Conservation (phyloP, 2,329 filamentous ascomycete genomes). For the Colletotrichum kahawae region DNA sequence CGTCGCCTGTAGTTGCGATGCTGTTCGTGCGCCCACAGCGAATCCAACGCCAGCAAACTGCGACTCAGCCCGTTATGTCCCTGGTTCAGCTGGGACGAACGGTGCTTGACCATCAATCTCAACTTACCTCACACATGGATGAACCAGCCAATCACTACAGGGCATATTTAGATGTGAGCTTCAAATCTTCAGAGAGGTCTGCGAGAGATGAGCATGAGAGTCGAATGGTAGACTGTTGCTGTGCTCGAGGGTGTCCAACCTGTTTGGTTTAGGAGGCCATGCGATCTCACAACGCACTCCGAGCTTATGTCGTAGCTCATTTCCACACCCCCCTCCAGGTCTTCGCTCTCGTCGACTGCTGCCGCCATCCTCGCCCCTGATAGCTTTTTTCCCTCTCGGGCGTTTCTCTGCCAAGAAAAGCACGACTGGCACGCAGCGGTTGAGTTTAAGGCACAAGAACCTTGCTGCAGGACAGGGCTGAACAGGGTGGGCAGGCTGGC, state of each 20-base stretch:
- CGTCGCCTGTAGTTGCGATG: not conserved
- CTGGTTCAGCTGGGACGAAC: not conserved
- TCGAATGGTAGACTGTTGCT: not conserved
- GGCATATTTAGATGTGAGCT: no score
- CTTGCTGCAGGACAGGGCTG: no score
- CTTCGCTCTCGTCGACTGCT: not conserved
- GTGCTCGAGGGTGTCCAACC: not conserved
- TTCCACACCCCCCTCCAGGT: not conserved
- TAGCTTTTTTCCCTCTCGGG: no score
- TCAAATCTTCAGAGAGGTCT: no score
- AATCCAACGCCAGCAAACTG: not conserved
- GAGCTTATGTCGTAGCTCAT: not conserved
- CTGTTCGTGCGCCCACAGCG: slow-evolving; percentile 1
- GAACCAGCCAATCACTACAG: no score
- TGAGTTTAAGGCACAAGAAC: no score
- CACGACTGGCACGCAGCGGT: no score
- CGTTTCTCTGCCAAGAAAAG: not conserved
- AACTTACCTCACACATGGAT: no score
- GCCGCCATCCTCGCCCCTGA: not conserved
- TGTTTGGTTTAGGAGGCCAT: not conserved
- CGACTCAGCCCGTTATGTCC: not conserved
- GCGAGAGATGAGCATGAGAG: no score
- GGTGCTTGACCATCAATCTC: no score
- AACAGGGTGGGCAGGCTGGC: no score
- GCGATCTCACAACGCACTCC: not conserved